Conservation (phyloP, 352 stramenopile genomes). For the Lagenidium giganteum region DNA sequence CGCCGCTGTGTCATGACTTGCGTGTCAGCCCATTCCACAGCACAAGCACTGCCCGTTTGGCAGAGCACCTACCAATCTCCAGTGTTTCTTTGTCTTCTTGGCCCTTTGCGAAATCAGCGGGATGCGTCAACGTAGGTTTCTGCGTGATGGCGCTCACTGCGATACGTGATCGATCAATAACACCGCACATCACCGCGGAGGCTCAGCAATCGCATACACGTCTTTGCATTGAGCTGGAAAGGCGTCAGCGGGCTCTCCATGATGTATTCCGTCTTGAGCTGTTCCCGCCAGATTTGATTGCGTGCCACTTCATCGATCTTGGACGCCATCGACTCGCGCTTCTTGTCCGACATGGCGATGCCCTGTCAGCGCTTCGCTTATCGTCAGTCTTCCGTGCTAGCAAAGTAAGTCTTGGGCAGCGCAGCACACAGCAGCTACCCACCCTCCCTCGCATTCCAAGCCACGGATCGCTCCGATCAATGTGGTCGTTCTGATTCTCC, state of each 20-base stretch:
- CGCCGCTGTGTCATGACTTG: slow-evolving; percentile 11
- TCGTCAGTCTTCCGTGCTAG: no score
- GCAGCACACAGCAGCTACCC: no score
- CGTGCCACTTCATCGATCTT: slow-evolving; percentile 82
- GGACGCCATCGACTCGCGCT: slow-evolving; percentile 65
- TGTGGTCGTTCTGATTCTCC: no score
- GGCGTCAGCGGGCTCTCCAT: slow-evolving; percentile 68
- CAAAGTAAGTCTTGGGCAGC: no score
- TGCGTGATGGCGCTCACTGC: slow-evolving; percentile 71
- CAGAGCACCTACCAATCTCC: slow-evolving; percentile 32
- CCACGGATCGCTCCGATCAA: no score
- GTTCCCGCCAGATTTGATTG: slow-evolving; percentile 88
- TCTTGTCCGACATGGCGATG: slow-evolving; percentile 64
- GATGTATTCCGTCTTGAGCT: slow-evolving; percentile 79
- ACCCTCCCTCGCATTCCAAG: no score
- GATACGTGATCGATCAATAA: background rate
- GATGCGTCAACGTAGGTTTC: slow-evolving; percentile 75
- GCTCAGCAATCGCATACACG: slow-evolving; percentile 34
- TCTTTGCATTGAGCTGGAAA: slow-evolving; percentile 85
- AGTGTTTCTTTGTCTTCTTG: slow-evolving; percentile 45
- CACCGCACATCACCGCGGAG: no score
- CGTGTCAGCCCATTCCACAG: background rate
- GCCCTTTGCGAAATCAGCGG: slow-evolving; percentile 59
- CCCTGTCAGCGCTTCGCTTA: no score
- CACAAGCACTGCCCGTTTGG: background rate